phyloP scores from a whole-genome alignment of 139 green algal genomes.

The Picochlorum sp. region DNA sequence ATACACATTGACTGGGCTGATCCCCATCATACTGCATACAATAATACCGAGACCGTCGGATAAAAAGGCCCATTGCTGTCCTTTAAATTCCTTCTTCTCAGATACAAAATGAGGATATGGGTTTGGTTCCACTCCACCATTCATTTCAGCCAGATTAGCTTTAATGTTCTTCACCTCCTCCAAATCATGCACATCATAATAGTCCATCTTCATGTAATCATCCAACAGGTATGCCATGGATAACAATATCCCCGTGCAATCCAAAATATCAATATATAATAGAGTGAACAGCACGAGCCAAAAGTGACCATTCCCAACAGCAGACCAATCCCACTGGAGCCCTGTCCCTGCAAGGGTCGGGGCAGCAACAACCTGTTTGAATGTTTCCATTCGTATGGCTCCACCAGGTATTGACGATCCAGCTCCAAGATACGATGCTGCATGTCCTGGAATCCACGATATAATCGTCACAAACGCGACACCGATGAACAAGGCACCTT shows the following conservation, averaged over 20 bases:
- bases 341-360: slow-evolving; percentile 35
- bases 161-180: not conserved
- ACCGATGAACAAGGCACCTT: slow-evolving; percentile 59
- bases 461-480: slow-evolving; percentile 78
- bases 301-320: slow-evolving; percentile 19
- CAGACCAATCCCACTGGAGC: slow-evolving; percentile 35
- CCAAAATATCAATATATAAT: slow-evolving; percentile 75
- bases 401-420: slow-evolving; percentile 38
- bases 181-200: slow-evolving; percentile 20
- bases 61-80: slow-evolving; percentile 49
- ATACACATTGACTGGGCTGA: slow-evolving; percentile 59
- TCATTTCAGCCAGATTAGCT: not conserved
- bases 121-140: not conserved
- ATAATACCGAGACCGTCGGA: slow-evolving; percentile 59
- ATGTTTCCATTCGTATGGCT: slow-evolving; percentile 41
- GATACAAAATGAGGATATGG: slow-evolving; percentile 49
- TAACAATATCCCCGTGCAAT: slow-evolving; percentile 64
- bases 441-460: slow-evolving; percentile 65
- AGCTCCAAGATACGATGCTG: slow-evolving; percentile 49
- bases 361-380: slow-evolving; percentile 48
- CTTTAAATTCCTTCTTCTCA: slow-evolving; percentile 44
- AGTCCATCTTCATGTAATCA: slow-evolving; percentile 33
- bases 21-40: slow-evolving; percentile 62
- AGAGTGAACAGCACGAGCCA: slow-evolving; percentile 71
- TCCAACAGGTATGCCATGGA: slow-evolving; percentile 67